A percentile compares a stretch with the other conserved stretches of the same genome.
phyloP scores from a whole-genome alignment of 2,329 filamentous ascomycete species.

The Diaporthe sp. region DNA sequence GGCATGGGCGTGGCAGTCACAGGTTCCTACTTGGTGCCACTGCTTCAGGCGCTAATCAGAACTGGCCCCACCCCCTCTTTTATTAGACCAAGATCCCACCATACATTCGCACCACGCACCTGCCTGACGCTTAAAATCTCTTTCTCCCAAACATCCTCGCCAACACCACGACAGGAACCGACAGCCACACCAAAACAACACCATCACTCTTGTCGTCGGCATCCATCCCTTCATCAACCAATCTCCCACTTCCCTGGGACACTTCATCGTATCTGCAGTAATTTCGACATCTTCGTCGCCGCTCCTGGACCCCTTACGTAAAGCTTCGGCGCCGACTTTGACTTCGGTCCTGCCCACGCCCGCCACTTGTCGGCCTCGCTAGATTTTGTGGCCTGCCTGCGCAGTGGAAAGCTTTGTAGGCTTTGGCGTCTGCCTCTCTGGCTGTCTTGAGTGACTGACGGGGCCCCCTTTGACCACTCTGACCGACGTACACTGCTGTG shows the following conservation, averaged over 20 bases:
- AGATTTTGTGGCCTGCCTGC: constrained; percentile 25
- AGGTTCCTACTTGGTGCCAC: constrained; percentile 20
- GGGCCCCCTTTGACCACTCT: constrained; percentile 31
- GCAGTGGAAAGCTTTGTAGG: constrained; percentile 36
- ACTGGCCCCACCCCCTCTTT: constrained; percentile 28
- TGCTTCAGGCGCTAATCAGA: constrained; percentile 25
- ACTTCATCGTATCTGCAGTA: constrained; percentile 36
- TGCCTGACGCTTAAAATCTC: constrained; percentile 27
- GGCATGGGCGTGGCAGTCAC: constrained; percentile 25
- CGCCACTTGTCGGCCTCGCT: constrained; percentile 27
- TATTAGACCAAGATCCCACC: constrained; percentile 22
- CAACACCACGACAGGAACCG: constrained; percentile 22
- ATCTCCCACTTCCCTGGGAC: constrained; percentile 8
- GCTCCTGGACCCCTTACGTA: constrained; percentile 26
- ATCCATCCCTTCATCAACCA: constrained; percentile 29
- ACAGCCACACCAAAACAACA: constrained; percentile 27
- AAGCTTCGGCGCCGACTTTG: constrained; percentile 23
- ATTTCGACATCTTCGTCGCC: constrained; percentile 32
- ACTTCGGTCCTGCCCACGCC: constrained; percentile 27
- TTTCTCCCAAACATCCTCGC: constrained; percentile 22
- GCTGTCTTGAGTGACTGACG: constrained; percentile 25
- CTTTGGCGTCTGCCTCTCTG: constrained; percentile 27
- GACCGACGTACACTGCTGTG: constrained; percentile 31
- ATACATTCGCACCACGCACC: neutral
- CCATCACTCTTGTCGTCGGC: constrained; percentile 16